A percentile compares a stretch with the other conserved stretches of the same genome.
Evolutionary conservation across 2,329 filamentous ascomycete genomes (phyloP).

Genomic region (Phialophora tarda): DNA sequence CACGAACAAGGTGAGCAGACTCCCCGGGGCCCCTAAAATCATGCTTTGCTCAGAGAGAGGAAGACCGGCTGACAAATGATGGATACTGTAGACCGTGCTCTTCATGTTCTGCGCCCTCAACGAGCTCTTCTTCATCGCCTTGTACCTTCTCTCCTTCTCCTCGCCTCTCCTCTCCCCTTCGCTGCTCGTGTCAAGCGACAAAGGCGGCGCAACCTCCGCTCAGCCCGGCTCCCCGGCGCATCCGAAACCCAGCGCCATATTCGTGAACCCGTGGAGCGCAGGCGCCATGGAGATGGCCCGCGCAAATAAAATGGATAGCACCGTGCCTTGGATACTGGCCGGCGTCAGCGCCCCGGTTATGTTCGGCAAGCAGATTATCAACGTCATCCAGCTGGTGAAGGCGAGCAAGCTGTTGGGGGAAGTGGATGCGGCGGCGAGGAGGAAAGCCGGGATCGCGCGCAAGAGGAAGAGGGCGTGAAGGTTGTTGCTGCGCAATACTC

Average conservation of each 20-base stretch:
- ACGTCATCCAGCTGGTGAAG: conserved; percentile 90
- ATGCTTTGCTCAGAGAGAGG: background rate
- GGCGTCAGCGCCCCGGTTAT: conserved; percentile 83
- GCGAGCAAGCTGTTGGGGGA: conserved; percentile 91
- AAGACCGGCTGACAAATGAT: conserved; percentile 5
- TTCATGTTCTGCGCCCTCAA: conserved; percentile 91
- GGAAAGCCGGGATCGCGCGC: conserved; percentile 49
- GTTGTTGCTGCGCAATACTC: background rate
- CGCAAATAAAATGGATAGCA: conserved; percentile 88
- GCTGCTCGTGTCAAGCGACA: conserved; percentile 64
- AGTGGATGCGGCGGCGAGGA: conserved; percentile 75
- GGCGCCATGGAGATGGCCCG: conserved; percentile 89
- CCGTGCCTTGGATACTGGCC: conserved; percentile 78
- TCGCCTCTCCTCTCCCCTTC: conserved; percentile 87
- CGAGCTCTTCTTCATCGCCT: conserved; percentile 95
- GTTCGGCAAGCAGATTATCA: conserved; percentile 90
- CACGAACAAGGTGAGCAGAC: conserved; percentile 79
- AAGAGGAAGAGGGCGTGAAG: conserved; percentile 29
- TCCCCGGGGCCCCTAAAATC: background rate
- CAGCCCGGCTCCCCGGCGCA: conserved; percentile 71
- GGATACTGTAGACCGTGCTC: conserved; percentile 71
- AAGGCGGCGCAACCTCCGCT: conserved; percentile 59
- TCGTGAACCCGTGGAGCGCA: conserved; percentile 88
- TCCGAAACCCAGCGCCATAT: conserved; percentile 73
- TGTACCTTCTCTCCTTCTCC: conserved; percentile 97